These are phyloP conservation scores for Paxillus involutus DNA, from an alignment of 768 basidiomycete species.

Conservation along the genomic window DNA sequence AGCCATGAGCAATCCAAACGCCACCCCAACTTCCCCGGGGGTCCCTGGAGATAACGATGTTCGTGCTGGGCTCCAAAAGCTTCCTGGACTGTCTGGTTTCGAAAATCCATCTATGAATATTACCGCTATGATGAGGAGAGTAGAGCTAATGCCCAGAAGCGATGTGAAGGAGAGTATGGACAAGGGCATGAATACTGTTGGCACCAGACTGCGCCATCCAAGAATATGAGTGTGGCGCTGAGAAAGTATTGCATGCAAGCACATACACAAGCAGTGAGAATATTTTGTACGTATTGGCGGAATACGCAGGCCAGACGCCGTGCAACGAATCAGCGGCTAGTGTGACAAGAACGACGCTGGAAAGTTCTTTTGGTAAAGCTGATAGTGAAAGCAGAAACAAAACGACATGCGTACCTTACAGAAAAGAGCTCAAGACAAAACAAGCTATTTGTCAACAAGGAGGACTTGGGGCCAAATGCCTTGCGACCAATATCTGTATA, in stretches of 20 bases:
- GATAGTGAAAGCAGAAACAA: neutral
- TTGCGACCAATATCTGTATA: constrained; percentile 90
- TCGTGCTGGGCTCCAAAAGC: constrained; percentile 71
- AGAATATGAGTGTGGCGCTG: neutral
- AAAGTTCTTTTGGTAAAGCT: neutral
- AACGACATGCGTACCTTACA: constrained; percentile 52
- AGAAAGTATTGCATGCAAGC: neutral
- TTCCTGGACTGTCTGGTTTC: constrained; percentile 74
- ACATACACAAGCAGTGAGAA: constrained; percentile 70
- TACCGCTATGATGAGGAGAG: constrained; percentile 70
- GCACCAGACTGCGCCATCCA: constrained; percentile 59
- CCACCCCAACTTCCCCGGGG: constrained; percentile 63
- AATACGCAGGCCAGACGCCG: constrained; percentile 64
- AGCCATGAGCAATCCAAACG: constrained; percentile 90
- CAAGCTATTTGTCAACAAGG: constrained; percentile 61
- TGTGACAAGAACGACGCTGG: constrained; percentile 83
- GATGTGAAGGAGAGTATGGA: constrained; percentile 88
- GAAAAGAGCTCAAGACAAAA: constrained; percentile 90
- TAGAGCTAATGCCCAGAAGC: constrained; percentile 80
- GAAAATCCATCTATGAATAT: constrained; percentile 81
- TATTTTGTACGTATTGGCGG: constrained; percentile 72
- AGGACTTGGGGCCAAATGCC: constrained; percentile 79
- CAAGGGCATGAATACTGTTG: constrained; percentile 83
- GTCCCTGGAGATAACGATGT: constrained; percentile 60
- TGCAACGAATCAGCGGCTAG: constrained; percentile 86